Base-by-base conservation (phyloP, 192 early-diverging fungal genomes). In the Coemansia sp. region DNA sequence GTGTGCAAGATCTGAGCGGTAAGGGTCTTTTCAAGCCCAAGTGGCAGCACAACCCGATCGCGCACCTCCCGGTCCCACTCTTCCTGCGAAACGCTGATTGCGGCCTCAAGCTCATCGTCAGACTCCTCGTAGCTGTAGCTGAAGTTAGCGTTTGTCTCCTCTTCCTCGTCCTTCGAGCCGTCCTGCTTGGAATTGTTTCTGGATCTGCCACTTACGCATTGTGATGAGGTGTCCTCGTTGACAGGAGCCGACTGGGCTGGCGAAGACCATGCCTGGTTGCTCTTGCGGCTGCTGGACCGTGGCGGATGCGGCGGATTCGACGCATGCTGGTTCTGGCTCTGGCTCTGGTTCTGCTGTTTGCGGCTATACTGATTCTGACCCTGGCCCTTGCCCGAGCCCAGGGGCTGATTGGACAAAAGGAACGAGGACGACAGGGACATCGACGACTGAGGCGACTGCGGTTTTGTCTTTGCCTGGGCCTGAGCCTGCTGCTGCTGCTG, bases 1-100 rank as follows among this genome's bases (percentile, higher is more conserved):
- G 85, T 75, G 47, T 83, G 76, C 64, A 84, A 72, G 23, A 87
- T 86, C 69, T 87, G 83, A 55, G 81, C 83, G 1, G 80, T 82
- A 45, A 87, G 69, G 30, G 71, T 65, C 34, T 68, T 72, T 46
- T 87, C 85, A 24, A 80, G 65, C 0, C 71, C 72, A 6, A 67
- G 67, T 11, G 77, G 68, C 72, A 70, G 68, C 11, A 36, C 77
- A 45, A 55, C 59, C 18, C 62, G 64, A 16, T 65, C 70, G 19
- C 67, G 28, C 13, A 78, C 75, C 46, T 78, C 67, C 14, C 19
- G 19, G 22, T 66, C 61, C 75, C 75, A 78, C 42, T 66, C 67
- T 18, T 65, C 75, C 25, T 60, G 75, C 54, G 70, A 78, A 30
- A 72, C 60, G 23, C 67, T 64, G 32, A 78, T 69, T 2, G 63